A percentile compares a stretch with the other conserved stretches of the same genome.
Conservation (phyloP, 805 yeast species). For the Saturnispora serradocipensis region DNA sequence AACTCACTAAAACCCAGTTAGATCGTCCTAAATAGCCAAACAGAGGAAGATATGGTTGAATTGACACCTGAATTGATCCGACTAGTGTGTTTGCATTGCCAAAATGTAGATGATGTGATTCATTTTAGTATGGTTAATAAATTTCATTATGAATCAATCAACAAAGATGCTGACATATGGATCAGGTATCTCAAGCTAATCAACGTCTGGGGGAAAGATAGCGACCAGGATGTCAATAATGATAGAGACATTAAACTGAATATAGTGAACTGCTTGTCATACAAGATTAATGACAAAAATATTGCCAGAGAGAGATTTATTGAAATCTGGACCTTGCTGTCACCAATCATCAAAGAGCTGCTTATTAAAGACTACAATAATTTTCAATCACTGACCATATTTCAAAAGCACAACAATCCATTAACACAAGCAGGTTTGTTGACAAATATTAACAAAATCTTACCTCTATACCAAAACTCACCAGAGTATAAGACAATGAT, state of each 20-base stretch:
- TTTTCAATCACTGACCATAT: constrained; percentile 24
- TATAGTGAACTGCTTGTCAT: constrained; percentile 22
- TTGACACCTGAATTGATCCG: constrained; percentile 11
- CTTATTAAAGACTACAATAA: constrained; percentile 27
- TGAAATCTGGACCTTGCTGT: constrained; percentile 20
- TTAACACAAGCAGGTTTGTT: constrained; percentile 25
- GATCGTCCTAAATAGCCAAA: background rate
- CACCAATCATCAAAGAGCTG: constrained; percentile 25
- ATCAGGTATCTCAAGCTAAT: constrained; percentile 16
- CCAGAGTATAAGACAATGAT: constrained; percentile 21
- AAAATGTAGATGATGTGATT: constrained; percentile 20
- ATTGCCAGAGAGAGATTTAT: constrained; percentile 22
- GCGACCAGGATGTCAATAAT: background rate
- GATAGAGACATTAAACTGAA: constrained; percentile 9
- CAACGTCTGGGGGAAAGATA: constrained; percentile 17
- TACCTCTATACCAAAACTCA: constrained; percentile 18
- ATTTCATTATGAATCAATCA: constrained; percentile 18
- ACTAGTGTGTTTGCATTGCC: constrained; percentile 16
- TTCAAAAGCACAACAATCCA: constrained; percentile 26
- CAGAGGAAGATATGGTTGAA: background rate
- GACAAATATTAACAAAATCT: constrained; percentile 22
- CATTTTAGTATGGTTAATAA: constrained; percentile 24
- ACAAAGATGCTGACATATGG: constrained; percentile 21
- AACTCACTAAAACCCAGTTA: no score
- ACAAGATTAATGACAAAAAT: constrained; percentile 18